A percentile compares a stretch with the other conserved stretches of the same genome.
These are phyloP conservation scores for Aspergillus campestris DNA, from an alignment of 495 filamentous ascomycete species.

Conservation along the genomic window DNA sequence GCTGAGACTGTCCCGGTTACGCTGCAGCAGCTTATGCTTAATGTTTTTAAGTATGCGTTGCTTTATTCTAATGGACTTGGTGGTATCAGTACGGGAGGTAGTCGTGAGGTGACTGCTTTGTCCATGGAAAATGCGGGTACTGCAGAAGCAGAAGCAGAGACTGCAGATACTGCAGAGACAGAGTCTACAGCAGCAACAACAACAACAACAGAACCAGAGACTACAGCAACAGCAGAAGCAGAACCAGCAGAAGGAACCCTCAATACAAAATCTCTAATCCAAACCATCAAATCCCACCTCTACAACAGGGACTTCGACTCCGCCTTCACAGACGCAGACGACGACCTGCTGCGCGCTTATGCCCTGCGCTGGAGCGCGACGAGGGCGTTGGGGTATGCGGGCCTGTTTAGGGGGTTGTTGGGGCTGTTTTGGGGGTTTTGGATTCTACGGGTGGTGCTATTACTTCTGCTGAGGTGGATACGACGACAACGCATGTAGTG, in stretches of 20 bases:
- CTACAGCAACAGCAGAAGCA: slow-evolving; percentile 2
- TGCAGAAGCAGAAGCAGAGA: too few species aligned
- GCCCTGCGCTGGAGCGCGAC: slow-evolving; percentile 80
- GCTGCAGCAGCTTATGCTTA: slow-evolving; percentile 66
- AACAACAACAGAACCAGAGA: slow-evolving; percentile 3
- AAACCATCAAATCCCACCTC: slow-evolving; percentile 73
- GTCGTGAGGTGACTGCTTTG: too few species aligned
- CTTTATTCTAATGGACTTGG: too few species aligned
- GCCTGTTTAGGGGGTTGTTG: slow-evolving; percentile 46
- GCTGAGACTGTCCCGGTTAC: slow-evolving; percentile 32
- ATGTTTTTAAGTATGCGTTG: slow-evolving; percentile 65
- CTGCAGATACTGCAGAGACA: too few species aligned
- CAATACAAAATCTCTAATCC: slow-evolving; percentile 50
- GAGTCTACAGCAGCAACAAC: slow-evolving; percentile 1
- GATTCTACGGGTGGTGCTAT: background rate
- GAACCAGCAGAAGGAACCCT: slow-evolving; percentile 1
- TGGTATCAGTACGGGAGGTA: too few species aligned
- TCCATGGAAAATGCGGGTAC: too few species aligned
- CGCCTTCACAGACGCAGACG: slow-evolving; percentile 59
- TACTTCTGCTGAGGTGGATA: slow-evolving; percentile 1
- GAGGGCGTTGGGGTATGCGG: slow-evolving; percentile 68
- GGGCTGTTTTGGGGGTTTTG: slow-evolving; percentile 30
- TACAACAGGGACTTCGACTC: slow-evolving; percentile 74
- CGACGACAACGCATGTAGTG: slow-evolving; percentile 34
- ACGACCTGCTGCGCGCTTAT: slow-evolving; percentile 67